Conservation (phyloP, 2,329 filamentous ascomycete genomes). For the Akanthomyces muscarius region DNA sequence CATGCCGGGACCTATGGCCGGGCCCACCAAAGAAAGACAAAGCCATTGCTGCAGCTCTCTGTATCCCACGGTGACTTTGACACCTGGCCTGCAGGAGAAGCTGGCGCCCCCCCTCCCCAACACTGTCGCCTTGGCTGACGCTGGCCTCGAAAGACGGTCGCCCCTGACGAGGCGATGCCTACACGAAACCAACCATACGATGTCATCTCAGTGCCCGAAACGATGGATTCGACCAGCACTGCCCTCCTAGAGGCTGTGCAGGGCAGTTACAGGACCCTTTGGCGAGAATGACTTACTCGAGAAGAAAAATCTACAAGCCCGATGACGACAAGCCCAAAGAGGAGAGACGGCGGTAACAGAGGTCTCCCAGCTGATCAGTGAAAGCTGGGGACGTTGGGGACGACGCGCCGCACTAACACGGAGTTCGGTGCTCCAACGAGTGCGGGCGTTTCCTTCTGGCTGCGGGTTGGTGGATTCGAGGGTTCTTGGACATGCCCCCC, state of each 20-base stretch:
- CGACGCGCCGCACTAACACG: not conserved
- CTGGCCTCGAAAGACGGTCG: slow-evolving; percentile 1
- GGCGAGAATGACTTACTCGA: no score
- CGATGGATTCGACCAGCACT: not conserved
- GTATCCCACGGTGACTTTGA: not conserved
- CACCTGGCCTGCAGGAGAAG: not conserved
- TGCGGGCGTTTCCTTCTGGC: not conserved
- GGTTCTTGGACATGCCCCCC: not conserved
- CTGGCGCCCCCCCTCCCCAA: not conserved
- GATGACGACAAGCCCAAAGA: not conserved
- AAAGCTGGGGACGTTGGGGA: not conserved
- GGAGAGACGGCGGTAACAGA: not conserved
- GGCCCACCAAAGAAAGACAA: slow-evolving; percentile 1
- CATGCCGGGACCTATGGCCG: slow-evolving; percentile 11
- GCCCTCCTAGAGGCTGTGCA: not conserved
- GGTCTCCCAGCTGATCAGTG: not conserved
- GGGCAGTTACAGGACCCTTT: no score
- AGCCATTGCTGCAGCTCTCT: not conserved
- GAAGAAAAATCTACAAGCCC: no score
- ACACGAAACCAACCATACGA: not conserved
- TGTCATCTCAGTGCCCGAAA: not conserved
- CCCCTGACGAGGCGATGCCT: not conserved
- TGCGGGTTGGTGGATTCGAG: slow-evolving; percentile 1
- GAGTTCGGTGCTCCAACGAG: not conserved
- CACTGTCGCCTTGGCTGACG: not conserved